Base-by-base conservation (phyloP, 106 monocot species). In the Dioscorea alata region DNA sequence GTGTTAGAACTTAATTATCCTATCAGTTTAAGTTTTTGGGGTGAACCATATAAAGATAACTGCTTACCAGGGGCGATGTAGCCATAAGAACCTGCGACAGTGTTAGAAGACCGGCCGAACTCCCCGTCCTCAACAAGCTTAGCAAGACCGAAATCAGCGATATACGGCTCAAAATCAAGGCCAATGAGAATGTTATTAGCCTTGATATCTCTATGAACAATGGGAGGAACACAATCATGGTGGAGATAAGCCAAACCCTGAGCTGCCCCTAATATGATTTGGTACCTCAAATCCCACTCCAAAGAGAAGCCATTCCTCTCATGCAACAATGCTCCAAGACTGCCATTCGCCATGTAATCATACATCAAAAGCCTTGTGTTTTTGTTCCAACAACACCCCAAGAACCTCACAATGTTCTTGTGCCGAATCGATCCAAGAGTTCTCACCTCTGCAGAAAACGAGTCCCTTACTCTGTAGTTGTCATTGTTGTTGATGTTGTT, bases 331-430 rank as follows among this genome's bases (percentile, higher is more conserved):
- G 73, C 79, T 0, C 88, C 91, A 12, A 97, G 77, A 69, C 96
- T 97, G 2, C 96, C 96, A 42, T 97, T 97, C 25, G 70, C 89
- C 96, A 97, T 89, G 73, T 97, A 97, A 62, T 97, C 96, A 33
- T 92, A 97, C 89, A 97, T 92, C 28, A 97, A 74, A 71, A 97
- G 66, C 69, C 83, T 63, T 0, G 91, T 96, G 75, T 60, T 86
- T 73, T 74, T 83, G 78, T 91, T 91, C 91, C 88, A 89, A 84
- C 95, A 96, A 66, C 85, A 96, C 0, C 88, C 95, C 12, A 96
- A 76, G 73, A 96, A 91, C 22, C 86, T 71, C 31, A 96, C 91
- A 50, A 96, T 96, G 75, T 96, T 96, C 82, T 91, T 92, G 82
- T 97, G 96, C 51, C 96, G 83, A 58, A 97, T 83, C 19, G 84